Base-by-base conservation (phyloP, 495 filamentous ascomycete genomes). In the Penicillium bovifimosum region DNA sequence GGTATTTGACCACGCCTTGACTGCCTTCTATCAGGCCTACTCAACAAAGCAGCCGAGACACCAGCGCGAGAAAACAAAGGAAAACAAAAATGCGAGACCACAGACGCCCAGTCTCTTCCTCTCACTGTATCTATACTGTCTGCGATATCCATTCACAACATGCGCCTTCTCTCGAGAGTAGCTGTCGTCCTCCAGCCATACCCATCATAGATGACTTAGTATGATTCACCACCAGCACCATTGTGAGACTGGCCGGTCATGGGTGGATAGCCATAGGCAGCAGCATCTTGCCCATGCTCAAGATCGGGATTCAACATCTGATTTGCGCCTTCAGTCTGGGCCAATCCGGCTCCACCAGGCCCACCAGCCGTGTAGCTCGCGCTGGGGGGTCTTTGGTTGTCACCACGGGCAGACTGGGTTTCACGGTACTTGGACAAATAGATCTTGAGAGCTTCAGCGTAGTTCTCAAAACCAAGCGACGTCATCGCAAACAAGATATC, bases 401-500 rank as follows among this genome's bases (percentile, higher is more conserved):
- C 87, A 43, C 84, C 83, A 60, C 87, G 77, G 58, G 86, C 85
- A 31, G 86, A 86, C 74, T 90, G 87, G 31, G 86, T 86, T 82
- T 98, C 93, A 70, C 93, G 86, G 73, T 97, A 98, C 71, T 96
- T 92, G 53, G 91, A 86, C 47, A 98, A 80, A 66, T 98, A 98
- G 55, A 98, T 96, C 74, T 97, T 97, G 41, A 98, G 79, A 18
- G 93, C 93, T 67, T 98, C 93, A 33, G 90, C 85, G 63, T 98
- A 98, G 76, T 98, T 98, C 76, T 98, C 93, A 68, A 98, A 98
- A 5, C 93, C 93, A 45, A 97, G 83, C 17, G 93, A 97, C 33
- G 92, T 97, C 93, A 98, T 98, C 42, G 93, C 93, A 66, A 96
- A 97, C 32, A 98, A 72, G 53, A 98, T 98, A 66, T 98, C 93